A percentile compares a stretch with the other conserved stretches of the same genome.
Evolutionary conservation across 2,329 filamentous ascomycete genomes (phyloP).

Genomic region (Curvularia lunata): DNA sequence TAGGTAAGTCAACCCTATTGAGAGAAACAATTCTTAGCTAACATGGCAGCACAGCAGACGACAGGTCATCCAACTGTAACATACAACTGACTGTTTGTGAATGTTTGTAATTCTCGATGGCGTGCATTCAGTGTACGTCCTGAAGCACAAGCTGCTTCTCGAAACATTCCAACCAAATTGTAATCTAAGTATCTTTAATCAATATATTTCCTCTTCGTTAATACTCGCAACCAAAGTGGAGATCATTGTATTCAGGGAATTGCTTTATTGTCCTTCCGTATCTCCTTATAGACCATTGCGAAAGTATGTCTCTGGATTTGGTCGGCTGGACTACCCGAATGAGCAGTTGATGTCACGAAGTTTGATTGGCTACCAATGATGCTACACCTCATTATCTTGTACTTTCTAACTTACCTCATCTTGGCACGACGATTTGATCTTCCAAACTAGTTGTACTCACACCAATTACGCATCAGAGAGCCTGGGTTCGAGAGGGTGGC

Average conservation of each 20-base stretch:
- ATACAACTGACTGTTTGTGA: not conserved
- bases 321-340: not conserved
- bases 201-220: not conserved
- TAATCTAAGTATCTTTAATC: not conserved
- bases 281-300: not conserved
- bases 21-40: not conserved
- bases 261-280: not conserved
- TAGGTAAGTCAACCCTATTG: not conserved
- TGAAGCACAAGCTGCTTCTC: not conserved
- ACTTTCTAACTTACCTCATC: not conserved
- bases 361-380: not conserved
- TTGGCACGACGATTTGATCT: not conserved
- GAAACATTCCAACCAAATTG: not conserved
- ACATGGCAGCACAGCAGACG: not conserved
- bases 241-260: not conserved
- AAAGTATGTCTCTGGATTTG: not conserved
- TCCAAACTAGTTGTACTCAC: not conserved
- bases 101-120: not conserved
- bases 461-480: not conserved
- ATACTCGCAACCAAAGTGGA: not conserved
- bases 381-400: not conserved
- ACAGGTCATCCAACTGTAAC: not conserved
- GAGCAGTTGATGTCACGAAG: not conserved
- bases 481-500: not conserved
- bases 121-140: not conserved